Percentiles rank a stretch among this genome's conserved stretches.
Evolutionary conservation across 176 grass and related monocot species (phyloP).

Genomic region (Stipa capillata): DNA sequence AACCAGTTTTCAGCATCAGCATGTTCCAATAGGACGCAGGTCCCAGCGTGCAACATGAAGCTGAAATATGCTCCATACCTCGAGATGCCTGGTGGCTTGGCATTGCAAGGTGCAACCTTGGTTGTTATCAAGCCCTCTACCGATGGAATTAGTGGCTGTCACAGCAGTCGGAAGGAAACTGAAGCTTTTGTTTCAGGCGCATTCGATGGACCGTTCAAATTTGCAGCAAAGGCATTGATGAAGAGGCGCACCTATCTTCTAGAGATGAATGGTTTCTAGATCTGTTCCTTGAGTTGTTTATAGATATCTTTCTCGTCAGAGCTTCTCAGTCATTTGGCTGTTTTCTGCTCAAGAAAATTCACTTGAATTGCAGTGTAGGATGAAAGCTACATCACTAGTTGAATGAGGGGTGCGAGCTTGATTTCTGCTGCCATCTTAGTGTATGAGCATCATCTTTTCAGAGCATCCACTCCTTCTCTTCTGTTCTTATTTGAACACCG

Average conservation of each 20-base stretch:
- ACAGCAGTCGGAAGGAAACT: constrained; percentile 41
- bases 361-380: neutral
- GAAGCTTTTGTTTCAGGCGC: constrained; percentile 57
- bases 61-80: constrained; percentile 63
- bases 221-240: constrained; percentile 58
- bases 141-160: constrained; percentile 15
- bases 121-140: constrained; percentile 53
- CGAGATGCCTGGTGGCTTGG: constrained; percentile 53
- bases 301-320: neutral
- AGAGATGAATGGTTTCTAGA: constrained; percentile 96
- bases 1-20: constrained; percentile 44
- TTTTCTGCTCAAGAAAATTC: neutral
- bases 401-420: neutral
- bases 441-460: too few relatives aligned
- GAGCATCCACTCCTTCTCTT: too few relatives aligned
- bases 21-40: constrained; percentile 69
- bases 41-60: constrained; percentile 86
- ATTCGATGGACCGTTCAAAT: constrained; percentile 61
- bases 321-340: neutral
- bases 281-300: neutral
- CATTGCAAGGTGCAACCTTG: constrained; percentile 70
- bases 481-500: too few relatives aligned
- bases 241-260: constrained; percentile 74
- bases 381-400: neutral
- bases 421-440: too few relatives aligned